Evolutionary conservation across 441 rosid species (phyloP), one percentile per base, ranked within the genome.

Genomic region (Pelargonium cotyledonis): DNA sequence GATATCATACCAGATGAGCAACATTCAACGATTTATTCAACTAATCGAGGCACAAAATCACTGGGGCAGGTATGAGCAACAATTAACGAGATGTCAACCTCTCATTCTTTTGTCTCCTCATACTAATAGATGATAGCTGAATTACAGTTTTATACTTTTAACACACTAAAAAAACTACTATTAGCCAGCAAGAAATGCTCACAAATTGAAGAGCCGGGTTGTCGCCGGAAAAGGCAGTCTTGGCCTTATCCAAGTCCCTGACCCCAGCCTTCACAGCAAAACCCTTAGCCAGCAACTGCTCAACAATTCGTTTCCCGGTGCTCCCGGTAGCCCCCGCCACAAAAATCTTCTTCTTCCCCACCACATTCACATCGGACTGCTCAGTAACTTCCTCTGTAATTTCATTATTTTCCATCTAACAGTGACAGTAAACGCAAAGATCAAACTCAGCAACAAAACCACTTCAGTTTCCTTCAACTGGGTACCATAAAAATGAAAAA

Each of bases 301-400:
- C 88, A 5, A 92, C 91, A 16, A 92, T 82, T 72, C 96, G 81
- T 73, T 92, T 90, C 31, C 96, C 96, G 1, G 92, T 86, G 68
- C 82, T 82, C 6, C 96, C 95, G 0, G 93, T 83, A 0, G 96
- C 96, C 68, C 98, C 98, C 2, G 95, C 96, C 38, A 92, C 98
- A 68, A 92, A 88, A 7, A 88, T 79, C 55, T 78, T 90, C 84
- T 84, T 85, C 79, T 68, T 76, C 53, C 1, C 60, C n/a, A 63
- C 67, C 65, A 29, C 77, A 65, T 66, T 75, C 4, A 51, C 67
- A 35, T 63, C 75, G 2, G 51, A 23, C 2, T 47, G 63, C 71
- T 72, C 80, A 16, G 70, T 38, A 29, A 75, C 76, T 15, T 75
- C 81, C 69, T 82, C 84, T 16, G 80, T 78, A 5, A 83, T 77